Evolutionary conservation across 2,329 filamentous ascomycete species (phyloP).

Genomic region (Elsinoe perseae): DNA sequence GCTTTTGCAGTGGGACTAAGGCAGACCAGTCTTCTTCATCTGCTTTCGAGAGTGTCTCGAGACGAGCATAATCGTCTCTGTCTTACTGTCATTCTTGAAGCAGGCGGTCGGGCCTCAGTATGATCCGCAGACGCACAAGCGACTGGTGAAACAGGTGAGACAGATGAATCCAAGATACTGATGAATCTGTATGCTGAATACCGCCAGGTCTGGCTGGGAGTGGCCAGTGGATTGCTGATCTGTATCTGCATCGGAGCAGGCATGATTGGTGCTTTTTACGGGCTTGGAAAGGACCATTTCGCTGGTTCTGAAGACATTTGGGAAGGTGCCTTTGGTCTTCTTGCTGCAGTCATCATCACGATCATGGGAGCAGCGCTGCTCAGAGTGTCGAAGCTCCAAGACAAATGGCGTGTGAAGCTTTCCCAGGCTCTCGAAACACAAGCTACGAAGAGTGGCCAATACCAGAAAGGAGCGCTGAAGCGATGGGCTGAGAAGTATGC

Average conservation of each 20-base stretch:
- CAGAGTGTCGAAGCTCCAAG: conserved; percentile 72
- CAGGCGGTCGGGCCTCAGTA: conserved; percentile 63
- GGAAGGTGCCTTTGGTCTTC: conserved; percentile 68
- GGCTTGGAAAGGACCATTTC: conserved; percentile 60
- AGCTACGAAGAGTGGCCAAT: conserved; percentile 35
- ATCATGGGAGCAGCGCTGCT: conserved; percentile 73
- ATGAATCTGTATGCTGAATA: conserved; percentile 7
- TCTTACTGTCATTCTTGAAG: conserved; percentile 79
- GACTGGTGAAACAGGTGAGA: conserved; percentile 55
- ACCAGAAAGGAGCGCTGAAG: conserved; percentile 46
- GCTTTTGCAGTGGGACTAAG: not conserved
- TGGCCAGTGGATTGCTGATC: conserved; percentile 53
- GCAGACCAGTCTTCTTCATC: conserved; percentile 66
- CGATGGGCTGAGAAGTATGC: conserved; percentile 66
- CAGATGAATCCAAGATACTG: conserved; percentile 17
- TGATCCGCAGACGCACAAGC: conserved; percentile 58
- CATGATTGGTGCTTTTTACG: conserved; percentile 68
- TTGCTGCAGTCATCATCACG: conserved; percentile 73
- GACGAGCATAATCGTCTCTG: conserved; percentile 75
- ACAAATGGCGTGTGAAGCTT: conserved; percentile 82
- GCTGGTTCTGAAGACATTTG: conserved; percentile 64
- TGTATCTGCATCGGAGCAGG: conserved; percentile 58
- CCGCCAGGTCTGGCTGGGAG: conserved; percentile 59
- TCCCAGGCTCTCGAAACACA: conserved; percentile 55
- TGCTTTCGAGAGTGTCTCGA: conserved; percentile 81